phyloP scores from a whole-genome alignment of 2,329 filamentous ascomycete species.

The Microcyclospora pomicola region DNA sequence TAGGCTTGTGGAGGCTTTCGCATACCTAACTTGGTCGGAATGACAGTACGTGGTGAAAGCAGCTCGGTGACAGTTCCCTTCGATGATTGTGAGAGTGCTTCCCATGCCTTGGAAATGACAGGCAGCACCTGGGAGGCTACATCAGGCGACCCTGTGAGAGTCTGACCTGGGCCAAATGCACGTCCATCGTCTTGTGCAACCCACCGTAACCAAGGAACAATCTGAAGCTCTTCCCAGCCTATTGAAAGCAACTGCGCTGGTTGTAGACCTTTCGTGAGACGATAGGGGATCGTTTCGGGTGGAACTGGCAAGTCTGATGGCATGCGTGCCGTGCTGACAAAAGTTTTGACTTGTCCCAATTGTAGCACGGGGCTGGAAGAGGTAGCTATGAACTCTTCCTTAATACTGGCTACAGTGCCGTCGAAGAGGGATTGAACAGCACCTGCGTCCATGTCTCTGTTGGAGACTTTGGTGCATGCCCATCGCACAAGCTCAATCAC shows the following conservation, averaged over 20 bases:
- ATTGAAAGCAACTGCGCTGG: slow-evolving; percentile 60
- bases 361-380: slow-evolving; percentile 59
- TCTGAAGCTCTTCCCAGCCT: slow-evolving; percentile 73
- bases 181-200: slow-evolving; percentile 55
- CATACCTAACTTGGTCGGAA: slow-evolving; percentile 89
- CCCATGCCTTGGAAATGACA: slow-evolving; percentile 81
- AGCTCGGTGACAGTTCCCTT: slow-evolving; percentile 52
- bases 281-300: slow-evolving; percentile 66
- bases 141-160: slow-evolving; percentile 54
- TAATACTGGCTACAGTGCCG: slow-evolving; percentile 59
- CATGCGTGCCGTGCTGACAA: slow-evolving; percentile 63
- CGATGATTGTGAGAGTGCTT: slow-evolving; percentile 53
- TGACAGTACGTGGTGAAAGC: slow-evolving; percentile 55
- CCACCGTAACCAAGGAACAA: slow-evolving; percentile 74
- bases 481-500: slow-evolving; percentile 73
- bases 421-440: slow-evolving; percentile 60
- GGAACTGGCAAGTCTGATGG: slow-evolving; percentile 71
- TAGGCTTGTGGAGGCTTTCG: slow-evolving; percentile 72
- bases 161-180: slow-evolving; percentile 47
- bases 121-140: slow-evolving; percentile 68
- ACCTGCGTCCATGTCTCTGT: slow-evolving; percentile 56
- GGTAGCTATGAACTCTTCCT: slow-evolving; percentile 35
- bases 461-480: slow-evolving; percentile 58
- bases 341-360: slow-evolving; percentile 60
- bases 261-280: slow-evolving; percentile 60